Conservation (phyloP, 139 green algal genomes). For the Spirogloea muscicola region DNA sequence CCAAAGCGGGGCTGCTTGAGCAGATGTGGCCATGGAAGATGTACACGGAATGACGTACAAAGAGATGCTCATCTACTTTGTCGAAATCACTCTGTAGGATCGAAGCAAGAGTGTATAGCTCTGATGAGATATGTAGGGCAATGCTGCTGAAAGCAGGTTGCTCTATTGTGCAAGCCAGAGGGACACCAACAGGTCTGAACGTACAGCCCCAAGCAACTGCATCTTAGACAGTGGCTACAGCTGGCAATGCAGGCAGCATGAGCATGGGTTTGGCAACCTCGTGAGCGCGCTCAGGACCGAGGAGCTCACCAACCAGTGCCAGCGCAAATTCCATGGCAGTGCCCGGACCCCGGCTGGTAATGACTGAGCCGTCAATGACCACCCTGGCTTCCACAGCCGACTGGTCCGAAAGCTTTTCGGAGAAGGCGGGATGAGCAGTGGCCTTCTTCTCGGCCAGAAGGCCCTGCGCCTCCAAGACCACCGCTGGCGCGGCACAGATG, state of each 20-base stretch:
- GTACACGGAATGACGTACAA: no score
- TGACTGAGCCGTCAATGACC: slow-evolving; percentile 78
- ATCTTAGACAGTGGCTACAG: no score
- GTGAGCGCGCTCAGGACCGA: slow-evolving; percentile 73
- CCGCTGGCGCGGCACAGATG: slow-evolving; percentile 90
- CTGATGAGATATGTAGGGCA: no score
- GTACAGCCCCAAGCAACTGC: no score
- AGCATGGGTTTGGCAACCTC: slow-evolving; percentile 93
- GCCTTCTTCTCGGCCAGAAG: slow-evolving; percentile 66
- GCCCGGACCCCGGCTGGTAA: slow-evolving; percentile 81
- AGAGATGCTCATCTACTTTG: no score
- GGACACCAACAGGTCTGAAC: no score
- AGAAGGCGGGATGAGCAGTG: slow-evolving; percentile 88
- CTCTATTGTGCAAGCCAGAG: no score
- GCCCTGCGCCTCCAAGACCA: slow-evolving; percentile 78
- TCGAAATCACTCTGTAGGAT: no score
- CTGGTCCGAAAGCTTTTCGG: slow-evolving; percentile 17
- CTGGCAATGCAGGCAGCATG: slow-evolving; percentile 9
- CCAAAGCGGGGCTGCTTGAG: no score
- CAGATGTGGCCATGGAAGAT: no score
- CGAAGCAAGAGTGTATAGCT: no score
- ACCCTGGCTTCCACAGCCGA: slow-evolving; percentile 63
- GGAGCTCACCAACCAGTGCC: slow-evolving; percentile 81
- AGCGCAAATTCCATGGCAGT: slow-evolving; percentile 96
- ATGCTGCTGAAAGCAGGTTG: no score